phyloP scores from a whole-genome alignment of 169 alveolate species.

The Plasmodium malariae region DNA sequence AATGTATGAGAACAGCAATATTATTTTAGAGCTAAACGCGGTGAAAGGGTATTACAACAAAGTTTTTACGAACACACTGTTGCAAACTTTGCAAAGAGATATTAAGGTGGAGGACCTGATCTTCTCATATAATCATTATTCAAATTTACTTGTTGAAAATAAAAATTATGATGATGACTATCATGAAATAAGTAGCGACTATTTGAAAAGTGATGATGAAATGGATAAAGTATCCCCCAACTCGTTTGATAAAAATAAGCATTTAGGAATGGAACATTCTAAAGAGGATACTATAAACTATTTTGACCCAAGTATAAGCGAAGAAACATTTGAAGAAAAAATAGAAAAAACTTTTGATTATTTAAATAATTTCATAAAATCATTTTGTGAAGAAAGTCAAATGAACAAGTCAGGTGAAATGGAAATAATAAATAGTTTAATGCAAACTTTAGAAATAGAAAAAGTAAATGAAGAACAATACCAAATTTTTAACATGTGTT shows the following conservation, averaged over 20 bases:
- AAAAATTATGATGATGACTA: slow-evolving; percentile 13
- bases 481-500: slow-evolving; percentile 6
- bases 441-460: slow-evolving; percentile 13
- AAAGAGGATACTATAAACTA: slow-evolving; percentile 35
- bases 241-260: neutral
- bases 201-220: slow-evolving; percentile 56
- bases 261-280: slow-evolving; percentile 6
- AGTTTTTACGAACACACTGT: slow-evolving; percentile 44
- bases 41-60: slow-evolving; percentile 59
- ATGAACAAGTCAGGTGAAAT: slow-evolving; percentile 5
- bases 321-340: slow-evolving; percentile 59
- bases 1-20: neutral
- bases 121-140: slow-evolving; percentile 51
- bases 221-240: neutral
- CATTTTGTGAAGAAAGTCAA: slow-evolving; percentile 21
- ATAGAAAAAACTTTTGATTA: slow-evolving; percentile 52
- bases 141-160: slow-evolving; percentile 14
- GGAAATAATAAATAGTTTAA: slow-evolving; percentile 18
- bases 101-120: slow-evolving; percentile 53
- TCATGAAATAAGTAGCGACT: slow-evolving; percentile 33
- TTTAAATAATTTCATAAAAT: slow-evolving; percentile 51
- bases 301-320: slow-evolving; percentile 43
- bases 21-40: slow-evolving; percentile 46
- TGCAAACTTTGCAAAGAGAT: slow-evolving; percentile 35
- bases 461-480: slow-evolving; percentile 15